Base-by-base conservation (phyloP, 2,329 filamentous ascomycete species). In the Phialophora tarda region DNA sequence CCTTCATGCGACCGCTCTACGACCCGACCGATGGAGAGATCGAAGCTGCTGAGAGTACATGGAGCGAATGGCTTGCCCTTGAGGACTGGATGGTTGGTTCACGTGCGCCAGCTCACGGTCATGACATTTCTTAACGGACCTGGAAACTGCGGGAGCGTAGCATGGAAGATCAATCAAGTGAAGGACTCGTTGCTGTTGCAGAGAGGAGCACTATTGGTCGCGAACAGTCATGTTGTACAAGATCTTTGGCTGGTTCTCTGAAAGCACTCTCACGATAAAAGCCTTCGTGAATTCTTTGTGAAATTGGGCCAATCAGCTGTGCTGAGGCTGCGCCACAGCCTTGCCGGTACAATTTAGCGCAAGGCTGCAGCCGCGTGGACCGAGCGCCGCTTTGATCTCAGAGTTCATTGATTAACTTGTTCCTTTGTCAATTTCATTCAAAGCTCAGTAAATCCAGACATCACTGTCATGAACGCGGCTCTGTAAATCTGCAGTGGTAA, bases 51-150 rank as follows among this genome's bases (percentile, higher is more conserved):
- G 94, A 98, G 80, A 85, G 86, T 68, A 88, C 85, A 66, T 99
- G 95, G 95, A 96, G 92, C 76, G 89, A 94, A 74, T 98, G 94
- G 94, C 81, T 97, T 34, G 92, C 92, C 12, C 96, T 97, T 92
- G 92, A 97, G 78, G 94, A 97, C 78, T 98, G 94, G 94, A 96
- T 97, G 93, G 82, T 97, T n/a, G 93, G 93, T 1, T 91, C 91
- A 1, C 82, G 91, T 68, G 89, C 89, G 34, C 91, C 90, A 51
- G 66, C 54, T 38, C 50, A 59, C 51, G 24, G 32, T 24, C 10
- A 53, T 54, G 47, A 51, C 23, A 53, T 61, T 30, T 26, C 59
- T 26, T 54, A 24, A 21, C 26, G 1, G 30, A 30, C 53, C 26
- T 26, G 8, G 26, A 26, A 2, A 23, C 14, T 23, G 11, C 21